Conservation (phyloP, 495 filamentous ascomycete species). For the Aspergillus ellipticus region DNA sequence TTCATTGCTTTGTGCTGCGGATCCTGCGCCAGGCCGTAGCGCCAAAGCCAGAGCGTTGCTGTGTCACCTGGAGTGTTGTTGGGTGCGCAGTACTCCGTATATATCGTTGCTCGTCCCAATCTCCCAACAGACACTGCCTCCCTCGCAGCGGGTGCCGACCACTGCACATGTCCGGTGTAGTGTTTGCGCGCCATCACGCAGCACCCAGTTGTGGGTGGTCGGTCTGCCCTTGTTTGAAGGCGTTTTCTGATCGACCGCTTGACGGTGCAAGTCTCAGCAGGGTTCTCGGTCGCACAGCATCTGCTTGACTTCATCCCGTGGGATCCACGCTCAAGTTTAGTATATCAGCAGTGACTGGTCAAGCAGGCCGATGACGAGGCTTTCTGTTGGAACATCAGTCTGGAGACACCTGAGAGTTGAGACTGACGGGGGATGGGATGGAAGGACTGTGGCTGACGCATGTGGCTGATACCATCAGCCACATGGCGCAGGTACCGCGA, state of each 20-base stretch:
- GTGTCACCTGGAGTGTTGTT: too few relatives aligned
- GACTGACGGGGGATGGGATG: too few relatives aligned
- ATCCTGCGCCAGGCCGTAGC: too few relatives aligned
- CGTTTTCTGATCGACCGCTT: neutral
- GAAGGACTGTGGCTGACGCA: neutral
- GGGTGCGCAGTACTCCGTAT: too few relatives aligned
- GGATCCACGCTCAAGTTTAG: too few relatives aligned
- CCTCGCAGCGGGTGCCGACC: neutral
- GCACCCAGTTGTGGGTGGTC: neutral
- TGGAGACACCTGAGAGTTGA: too few relatives aligned
- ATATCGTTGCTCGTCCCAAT: too few relatives aligned
- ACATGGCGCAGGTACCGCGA: neutral
- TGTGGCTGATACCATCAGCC: neutral
- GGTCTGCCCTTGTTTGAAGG: neutral
- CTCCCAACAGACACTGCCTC: too few relatives aligned
- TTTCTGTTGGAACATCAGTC: too few relatives aligned
- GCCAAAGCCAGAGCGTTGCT: too few relatives aligned
- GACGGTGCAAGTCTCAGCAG: neutral
- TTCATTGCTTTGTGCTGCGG: neutral
- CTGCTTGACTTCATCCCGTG: neutral
- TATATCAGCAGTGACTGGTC: neutral
- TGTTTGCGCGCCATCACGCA: too few relatives aligned
- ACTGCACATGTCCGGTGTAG: neutral
- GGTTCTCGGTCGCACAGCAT: neutral
- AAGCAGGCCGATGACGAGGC: too few relatives aligned